Conservation (phyloP, 1,284 basidiomycete genomes). For the Fistulina hepatica region DNA sequence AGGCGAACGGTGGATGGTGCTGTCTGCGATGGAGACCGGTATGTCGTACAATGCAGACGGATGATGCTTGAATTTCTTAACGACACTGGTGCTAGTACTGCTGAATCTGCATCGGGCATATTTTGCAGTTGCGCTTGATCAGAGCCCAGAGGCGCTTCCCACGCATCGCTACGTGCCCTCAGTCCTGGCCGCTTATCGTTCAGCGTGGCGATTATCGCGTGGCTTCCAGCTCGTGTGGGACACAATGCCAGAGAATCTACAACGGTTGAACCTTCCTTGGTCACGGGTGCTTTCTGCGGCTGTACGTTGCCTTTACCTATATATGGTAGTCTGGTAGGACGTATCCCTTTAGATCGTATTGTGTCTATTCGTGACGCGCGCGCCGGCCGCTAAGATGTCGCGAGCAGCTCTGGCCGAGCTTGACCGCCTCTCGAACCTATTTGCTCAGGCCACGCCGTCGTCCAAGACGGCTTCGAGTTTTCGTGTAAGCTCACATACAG, state of each 20-base stretch:
- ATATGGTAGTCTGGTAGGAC: slow-evolving; percentile 3
- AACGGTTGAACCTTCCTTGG: slow-evolving; percentile 44
- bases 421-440: slow-evolving; percentile 36
- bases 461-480: slow-evolving; percentile 39
- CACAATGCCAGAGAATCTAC: slow-evolving; percentile 28
- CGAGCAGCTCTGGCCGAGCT: slow-evolving; percentile 47
- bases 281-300: slow-evolving; percentile 50
- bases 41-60: slow-evolving; percentile 16
- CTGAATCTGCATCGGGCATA: slow-evolving; percentile 59
- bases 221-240: slow-evolving; percentile 33
- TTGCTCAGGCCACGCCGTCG: slow-evolving; percentile 38
- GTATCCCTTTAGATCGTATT: slow-evolving; percentile 47
- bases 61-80: not conserved
- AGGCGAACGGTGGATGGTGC: slow-evolving; percentile 37
- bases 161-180: slow-evolving; percentile 55
- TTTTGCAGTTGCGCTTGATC: slow-evolving; percentile 54
- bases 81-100: too few species aligned
- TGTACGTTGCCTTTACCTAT: slow-evolving; percentile 30
- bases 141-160: slow-evolving; percentile 43
- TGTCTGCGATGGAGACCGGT: slow-evolving; percentile 51
- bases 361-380: slow-evolving; percentile 50
- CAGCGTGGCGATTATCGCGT: slow-evolving; percentile 52
- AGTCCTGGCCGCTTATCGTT: slow-evolving; percentile 58
- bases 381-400: slow-evolving; percentile 46
- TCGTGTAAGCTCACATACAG: slow-evolving; percentile 32